These are phyloP conservation scores for Pyrrhoderma noxium DNA, from an alignment of 1,284 basidiomycete genomes.

Conservation along the genomic window DNA sequence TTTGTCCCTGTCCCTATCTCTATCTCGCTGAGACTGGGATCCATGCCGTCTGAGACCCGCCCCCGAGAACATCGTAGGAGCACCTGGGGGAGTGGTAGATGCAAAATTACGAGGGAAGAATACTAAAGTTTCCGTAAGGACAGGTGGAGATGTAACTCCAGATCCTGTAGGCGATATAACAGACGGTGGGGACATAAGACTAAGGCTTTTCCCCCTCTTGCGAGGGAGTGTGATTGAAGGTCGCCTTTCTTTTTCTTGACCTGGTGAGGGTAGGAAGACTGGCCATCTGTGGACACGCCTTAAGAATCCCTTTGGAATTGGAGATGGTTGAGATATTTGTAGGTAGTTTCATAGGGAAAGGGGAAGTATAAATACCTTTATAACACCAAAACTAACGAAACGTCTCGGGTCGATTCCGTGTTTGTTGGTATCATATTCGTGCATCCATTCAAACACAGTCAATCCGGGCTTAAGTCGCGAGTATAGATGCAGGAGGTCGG, in stretches of 20 bases:
- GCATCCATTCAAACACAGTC: conserved; percentile 88
- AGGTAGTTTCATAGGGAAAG: not conserved
- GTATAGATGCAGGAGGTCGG: conserved; percentile 78
- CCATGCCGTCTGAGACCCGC: conserved; percentile 18
- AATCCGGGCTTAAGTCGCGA: conserved; percentile 80
- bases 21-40: conserved; percentile 23
- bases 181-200: conserved; percentile 2
- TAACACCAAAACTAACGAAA: conserved; percentile 98
- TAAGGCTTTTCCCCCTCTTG: conserved; percentile 38
- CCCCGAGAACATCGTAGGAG: not conserved
- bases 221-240: conserved; percentile 24
- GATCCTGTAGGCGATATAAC: conserved; percentile 2
- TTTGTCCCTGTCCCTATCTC: conserved; percentile 1
- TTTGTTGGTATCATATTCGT: conserved; percentile 61
- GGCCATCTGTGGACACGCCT: conserved; percentile 92
- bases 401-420: conserved; percentile 85
- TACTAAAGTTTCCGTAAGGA: conserved; percentile 2
- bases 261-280: conserved; percentile 41
- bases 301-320: conserved; percentile 67
- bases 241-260: conserved; percentile 16
- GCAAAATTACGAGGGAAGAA: not conserved
- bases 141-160: conserved; percentile 10
- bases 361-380: conserved; percentile 57
- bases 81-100: conserved; percentile 17
- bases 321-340: not conserved